phyloP scores from a whole-genome alignment of 2,329 filamentous ascomycete genomes.

The Septoria linicola region DNA sequence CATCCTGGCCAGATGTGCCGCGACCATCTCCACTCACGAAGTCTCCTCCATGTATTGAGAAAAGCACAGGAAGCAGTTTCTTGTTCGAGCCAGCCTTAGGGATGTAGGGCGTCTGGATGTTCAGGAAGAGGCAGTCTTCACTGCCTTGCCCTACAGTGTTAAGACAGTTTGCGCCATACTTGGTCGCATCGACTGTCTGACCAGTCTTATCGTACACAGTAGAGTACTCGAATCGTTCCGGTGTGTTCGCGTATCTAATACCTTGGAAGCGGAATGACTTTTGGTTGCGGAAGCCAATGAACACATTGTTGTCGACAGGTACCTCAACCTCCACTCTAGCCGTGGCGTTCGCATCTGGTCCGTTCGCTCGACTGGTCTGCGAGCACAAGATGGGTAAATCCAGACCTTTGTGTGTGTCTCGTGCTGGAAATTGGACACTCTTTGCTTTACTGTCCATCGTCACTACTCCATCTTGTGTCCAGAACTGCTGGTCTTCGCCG shows the following conservation, averaged over 20 bases:
- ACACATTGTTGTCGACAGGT: slow-evolving; percentile 46
- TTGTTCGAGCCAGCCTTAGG: slow-evolving; percentile 43
- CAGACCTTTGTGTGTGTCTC: not conserved
- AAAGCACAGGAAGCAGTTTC: slow-evolving; percentile 48
- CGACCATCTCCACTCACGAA: slow-evolving; percentile 51
- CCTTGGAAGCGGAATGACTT: slow-evolving; percentile 53
- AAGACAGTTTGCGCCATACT: slow-evolving; percentile 48
- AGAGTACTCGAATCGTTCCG: slow-evolving; percentile 50
- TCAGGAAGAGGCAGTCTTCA: slow-evolving; percentile 52
- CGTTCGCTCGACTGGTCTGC: slow-evolving; percentile 44
- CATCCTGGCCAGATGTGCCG: slow-evolving; percentile 45
- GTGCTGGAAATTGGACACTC: slow-evolving; percentile 9
- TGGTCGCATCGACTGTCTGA: slow-evolving; percentile 48
- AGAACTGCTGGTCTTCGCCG: slow-evolving; percentile 42
- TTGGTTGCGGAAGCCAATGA: slow-evolving; percentile 53
- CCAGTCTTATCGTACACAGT: slow-evolving; percentile 47
- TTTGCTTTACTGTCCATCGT: slow-evolving; percentile 30
- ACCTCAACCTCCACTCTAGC: slow-evolving; percentile 44
- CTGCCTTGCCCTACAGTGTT: slow-evolving; percentile 34
- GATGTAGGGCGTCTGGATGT: slow-evolving; percentile 50
- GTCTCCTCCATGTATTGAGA: slow-evolving; percentile 58
- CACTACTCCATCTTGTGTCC: slow-evolving; percentile 44
- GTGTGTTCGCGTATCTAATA: slow-evolving; percentile 47
- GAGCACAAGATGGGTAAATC: slow-evolving; percentile 53
- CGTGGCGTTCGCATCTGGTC: slow-evolving; percentile 38